Base-by-base conservation (phyloP, 129 eudicot genomes). In the Flaveria bidentis region DNA sequence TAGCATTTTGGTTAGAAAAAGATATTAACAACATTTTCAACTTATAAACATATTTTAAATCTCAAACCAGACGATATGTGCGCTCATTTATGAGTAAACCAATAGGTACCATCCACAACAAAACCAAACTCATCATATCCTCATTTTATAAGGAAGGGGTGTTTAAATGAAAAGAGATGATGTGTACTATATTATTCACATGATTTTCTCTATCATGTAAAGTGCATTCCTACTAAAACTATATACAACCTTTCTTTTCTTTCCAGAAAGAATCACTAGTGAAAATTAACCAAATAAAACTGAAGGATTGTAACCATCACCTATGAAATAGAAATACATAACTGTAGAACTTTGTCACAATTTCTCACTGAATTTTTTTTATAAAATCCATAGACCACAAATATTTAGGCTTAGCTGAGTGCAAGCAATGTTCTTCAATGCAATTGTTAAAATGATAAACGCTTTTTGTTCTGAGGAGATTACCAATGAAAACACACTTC, bases 21-120 rank as follows among this genome's bases (percentile, higher is more conserved):
- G 13, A 56, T 56, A 17, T 51, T 51, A 18, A 51, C 0, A 51
- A 7, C 26, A 16, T 47, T 46, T 7, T 14, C 2, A 28, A 44
- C 44, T 49, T 4, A 22, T 53, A 25, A 47, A 46, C 9, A 42
- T 42, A 42, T 42, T 67, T 20, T 46, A 22, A 2, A 22, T 10
- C 26, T 14, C 36, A 22, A 69, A 69, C 44, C 44, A 47, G 15
- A 22, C 6, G 0, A 45, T 46, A 15, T 18, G 33, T 65, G 51
- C 16, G 42, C 18, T 67, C 22, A 67, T 42, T 17, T 17, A 9
- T 44, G 74, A 69, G 60, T 69, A 69, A 23, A 69, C 12, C 58
- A 46, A 69, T 46, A 25, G 41, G 17, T 20, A 46, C 18, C 18
- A 47, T 47, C 57, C 18, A 67, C 55, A 20, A 18, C 20, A 20